phyloP scores from a whole-genome alignment of 345 rosid species.

The Sisymbrium altissimum region DNA sequence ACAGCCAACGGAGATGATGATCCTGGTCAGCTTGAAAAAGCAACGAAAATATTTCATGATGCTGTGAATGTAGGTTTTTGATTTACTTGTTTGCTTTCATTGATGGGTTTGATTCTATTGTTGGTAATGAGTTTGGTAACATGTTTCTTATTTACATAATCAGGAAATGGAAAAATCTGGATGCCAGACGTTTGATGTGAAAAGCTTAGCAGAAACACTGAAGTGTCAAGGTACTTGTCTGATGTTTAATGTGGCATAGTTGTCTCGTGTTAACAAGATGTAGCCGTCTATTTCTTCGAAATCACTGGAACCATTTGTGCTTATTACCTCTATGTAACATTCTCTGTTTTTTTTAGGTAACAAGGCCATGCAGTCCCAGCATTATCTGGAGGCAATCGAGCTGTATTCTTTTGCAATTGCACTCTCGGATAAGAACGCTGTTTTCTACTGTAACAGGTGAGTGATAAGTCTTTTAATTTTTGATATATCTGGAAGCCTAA shows the following conservation, averaged over 20 bases:
- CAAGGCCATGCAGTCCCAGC: constrained; percentile 71
- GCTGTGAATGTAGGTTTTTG: constrained; percentile 52
- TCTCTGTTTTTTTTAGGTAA: constrained; percentile 54
- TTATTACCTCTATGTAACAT: not conserved
- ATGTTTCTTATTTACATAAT: constrained; percentile 8
- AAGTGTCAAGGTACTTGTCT: constrained; percentile 63
- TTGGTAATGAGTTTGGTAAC: not conserved
- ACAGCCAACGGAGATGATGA: constrained; percentile 66
- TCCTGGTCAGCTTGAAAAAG: constrained; percentile 62
- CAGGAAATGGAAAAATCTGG: constrained; percentile 83
- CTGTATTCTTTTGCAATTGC: constrained; percentile 74
- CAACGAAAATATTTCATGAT: constrained; percentile 64
- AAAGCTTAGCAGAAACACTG: constrained; percentile 62
- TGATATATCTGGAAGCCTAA: not conserved
- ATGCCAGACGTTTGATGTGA: constrained; percentile 45
- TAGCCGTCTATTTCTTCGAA: too few relatives aligned
- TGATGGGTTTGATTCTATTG: not conserved
- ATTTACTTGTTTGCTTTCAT: not conserved
- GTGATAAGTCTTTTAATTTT: not conserved
- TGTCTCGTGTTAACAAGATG: too few relatives aligned
- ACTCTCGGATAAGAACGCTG: constrained; percentile 60
- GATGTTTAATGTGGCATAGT: not conserved
- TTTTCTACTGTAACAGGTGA: constrained; percentile 89
- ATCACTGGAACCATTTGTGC: not conserved
- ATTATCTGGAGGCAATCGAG: constrained; percentile 65